Conservation (phyloP, 495 filamentous ascomycete species). For the Cladorrhinum samala region DNA sequence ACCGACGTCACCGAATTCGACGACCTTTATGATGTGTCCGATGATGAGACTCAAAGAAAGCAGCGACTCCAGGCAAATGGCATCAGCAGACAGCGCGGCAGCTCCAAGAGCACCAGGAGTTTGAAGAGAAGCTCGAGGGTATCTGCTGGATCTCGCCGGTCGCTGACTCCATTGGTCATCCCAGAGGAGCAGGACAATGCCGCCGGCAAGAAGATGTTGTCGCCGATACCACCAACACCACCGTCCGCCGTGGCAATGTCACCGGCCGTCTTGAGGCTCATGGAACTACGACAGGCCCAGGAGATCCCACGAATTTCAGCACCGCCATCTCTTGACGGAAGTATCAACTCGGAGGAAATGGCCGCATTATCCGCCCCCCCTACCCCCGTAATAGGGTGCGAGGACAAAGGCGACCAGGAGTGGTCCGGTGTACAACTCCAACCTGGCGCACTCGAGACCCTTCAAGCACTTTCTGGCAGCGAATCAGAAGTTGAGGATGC, state of each 20-base stretch:
- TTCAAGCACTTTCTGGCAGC: conserved; percentile 65
- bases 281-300: conserved; percentile 46
- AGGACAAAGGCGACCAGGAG: conserved; percentile 43
- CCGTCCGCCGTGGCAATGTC: conserved; percentile 72
- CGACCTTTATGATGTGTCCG: conserved; percentile 79
- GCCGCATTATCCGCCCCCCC: conserved; percentile 70
- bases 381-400: conserved; percentile 64
- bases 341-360: conserved; percentile 77
- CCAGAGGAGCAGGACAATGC: conserved; percentile 38
- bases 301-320: conserved; percentile 68
- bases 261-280: conserved; percentile 60
- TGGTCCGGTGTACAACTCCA: conserved; percentile 69
- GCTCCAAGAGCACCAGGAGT: conserved; percentile 24
- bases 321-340: conserved; percentile 83
- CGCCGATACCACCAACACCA: conserved; percentile 71
- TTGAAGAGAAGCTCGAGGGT: conserved; percentile 19
- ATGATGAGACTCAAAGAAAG: conserved; percentile 44
- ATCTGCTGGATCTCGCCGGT: conserved; percentile 30
- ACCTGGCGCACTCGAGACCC: conserved; percentile 67
- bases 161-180: conserved; percentile 66
- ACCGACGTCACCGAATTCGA: conserved; percentile 65
- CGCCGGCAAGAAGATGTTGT: conserved; percentile 36
- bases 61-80: conserved; percentile 29
- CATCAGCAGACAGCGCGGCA: conserved; percentile 29
- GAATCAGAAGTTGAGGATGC: conserved; percentile 44